Evolutionary conservation across 495 filamentous ascomycete genomes (phyloP), one percentile per base, ranked within the genome.

Genomic region (Echria macrotheca): DNA sequence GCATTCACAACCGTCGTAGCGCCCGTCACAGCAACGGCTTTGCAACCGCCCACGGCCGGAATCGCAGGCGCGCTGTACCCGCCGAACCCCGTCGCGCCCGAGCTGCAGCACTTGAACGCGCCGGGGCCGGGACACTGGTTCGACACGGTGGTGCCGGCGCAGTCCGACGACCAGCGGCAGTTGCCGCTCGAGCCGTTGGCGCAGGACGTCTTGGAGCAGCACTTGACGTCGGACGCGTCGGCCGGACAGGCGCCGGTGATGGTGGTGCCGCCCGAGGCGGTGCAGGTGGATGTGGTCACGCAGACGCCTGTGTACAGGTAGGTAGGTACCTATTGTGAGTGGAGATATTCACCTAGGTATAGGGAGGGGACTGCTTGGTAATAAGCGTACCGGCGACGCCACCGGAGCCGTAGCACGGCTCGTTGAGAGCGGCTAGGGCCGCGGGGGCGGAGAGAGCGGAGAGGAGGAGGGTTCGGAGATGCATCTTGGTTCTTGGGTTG

Each of bases 121-220:
- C 54, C 29, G 3, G 66, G 67, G 1, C 71, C 72, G 6, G 72
- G 71, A 52, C 71, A 74, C 10, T 49, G 50, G 31, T 52, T 54
- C 1, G 60, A 31, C n/a, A 47, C 24, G 6, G 53, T 47, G 21
- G 51, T 60, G 37, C 67, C 66, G 28, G 24, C 54, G 48, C 69
- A 74, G 50, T 69, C 56, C n/a, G 49, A 56, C 15, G 43, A 33
- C 63, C 64, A 74, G 22, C 63, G 58, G 53, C 70, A 73, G 56
- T 61, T 65, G 21, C 66, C 58, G 1, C 49, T 33, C 38, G 53
- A 50, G 4, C 51, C 51, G 39, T 49, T 62, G 22, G 49, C 44
- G 54, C 71, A 74, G 11, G 59, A 44, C 2, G 61, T 21, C 38
- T 73, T 70, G 44, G 57, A 65, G 59, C 70, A 74, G 61, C 70